Evolutionary conservation across 2,329 filamentous ascomycete species (phyloP), one percentile per base, ranked within the genome.

Genomic region (Penicillium sp.): DNA sequence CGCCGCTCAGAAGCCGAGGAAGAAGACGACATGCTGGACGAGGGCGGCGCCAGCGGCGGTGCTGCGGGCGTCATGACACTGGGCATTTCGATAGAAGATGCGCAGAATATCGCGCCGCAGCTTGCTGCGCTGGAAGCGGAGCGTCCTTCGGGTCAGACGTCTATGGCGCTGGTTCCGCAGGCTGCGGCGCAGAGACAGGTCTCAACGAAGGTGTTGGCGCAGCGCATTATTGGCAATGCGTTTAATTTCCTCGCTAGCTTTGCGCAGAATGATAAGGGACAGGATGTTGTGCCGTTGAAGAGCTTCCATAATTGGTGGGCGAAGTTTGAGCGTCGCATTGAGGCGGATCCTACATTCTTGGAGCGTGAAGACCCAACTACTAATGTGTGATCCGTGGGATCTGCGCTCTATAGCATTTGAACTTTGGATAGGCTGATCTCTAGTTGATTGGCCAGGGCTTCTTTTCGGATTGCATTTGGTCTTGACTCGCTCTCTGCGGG

Each of bases 231-330:
- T 61, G 85, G 88, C 61, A 95, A 96, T 69, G 93, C 91, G 13
- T 98, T 97, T 70, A 96, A 98, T 70, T 97, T 95, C 67, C 75
- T 98, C 50, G 83, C 91, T 3, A 86, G 88, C 61, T 97, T 95
- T 74, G 87, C 85, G 52, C 81, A 82, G 33, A 77, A 78, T 49
- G 75, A 71, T 21, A 77, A 75, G 2, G 85, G 85, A 0, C 80
- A 85, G 40, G 91, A 97, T 67, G 85, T 94, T 12, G 87, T 98
- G 22, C 90, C 93, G n/a, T 71, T 98, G 56, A 93, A 87, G 71
- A 88, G 87, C 5, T 98, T 98, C 67, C 85, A 94, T 71, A 88
- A 95, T 51, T 98, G 94, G 93, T 98, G 94, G 93, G 79, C 77
- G 53, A 97, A 96, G 71, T 98, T 98, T 72, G 91, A 98, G 74